These are phyloP conservation scores for Fusarium mexicanum DNA, from an alignment of 2,329 filamentous ascomycete genomes.

Conservation along the genomic window DNA sequence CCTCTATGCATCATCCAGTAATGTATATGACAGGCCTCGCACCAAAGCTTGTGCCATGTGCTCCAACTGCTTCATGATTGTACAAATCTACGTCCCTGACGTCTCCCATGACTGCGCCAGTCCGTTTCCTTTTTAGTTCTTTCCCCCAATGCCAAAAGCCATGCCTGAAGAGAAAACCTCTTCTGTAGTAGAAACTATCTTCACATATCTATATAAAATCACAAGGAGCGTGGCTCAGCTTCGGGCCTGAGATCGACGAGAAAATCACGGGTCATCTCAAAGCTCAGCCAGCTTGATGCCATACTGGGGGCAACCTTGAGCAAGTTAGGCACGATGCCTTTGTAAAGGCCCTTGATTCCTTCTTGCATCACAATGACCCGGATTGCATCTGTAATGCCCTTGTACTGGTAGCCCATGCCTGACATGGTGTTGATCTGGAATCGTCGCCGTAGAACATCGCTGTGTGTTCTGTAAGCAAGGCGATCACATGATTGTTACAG, in stretches of 20 bases:
- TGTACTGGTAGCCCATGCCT: slow-evolving; percentile 97
- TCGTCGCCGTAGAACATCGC: slow-evolving; percentile 88
- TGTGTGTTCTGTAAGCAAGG: slow-evolving; percentile 46
- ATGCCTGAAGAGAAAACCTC: slow-evolving; percentile 2
- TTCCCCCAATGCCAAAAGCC: not conserved
- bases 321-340: slow-evolving; percentile 93
- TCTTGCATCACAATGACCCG: slow-evolving; percentile 84
- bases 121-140: slow-evolving; percentile 11
- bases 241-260: slow-evolving; percentile 70
- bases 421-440: slow-evolving; percentile 99
- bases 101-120: slow-evolving; percentile 19
- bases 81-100: slow-evolving; percentile 29
- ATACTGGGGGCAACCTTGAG: slow-evolving; percentile 98
- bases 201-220: slow-evolving; percentile 32
- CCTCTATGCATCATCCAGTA: slow-evolving; percentile 18
- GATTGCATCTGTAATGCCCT: slow-evolving; percentile 84
- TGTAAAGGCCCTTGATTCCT: slow-evolving; percentile 87
- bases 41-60: not conserved
- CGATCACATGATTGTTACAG: slow-evolving; percentile 34
- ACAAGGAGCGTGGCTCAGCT: slow-evolving; percentile 43
- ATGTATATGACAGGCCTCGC: slow-evolving; percentile 1
- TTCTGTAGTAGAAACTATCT: slow-evolving; percentile 26
- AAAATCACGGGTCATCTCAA: slow-evolving; percentile 91
- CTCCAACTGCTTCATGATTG: slow-evolving; percentile 17
- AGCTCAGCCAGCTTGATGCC: slow-evolving; percentile 98